Evolutionary conservation across 148 eudicot species (phyloP).

Genomic region (Oxyria digyna): DNA sequence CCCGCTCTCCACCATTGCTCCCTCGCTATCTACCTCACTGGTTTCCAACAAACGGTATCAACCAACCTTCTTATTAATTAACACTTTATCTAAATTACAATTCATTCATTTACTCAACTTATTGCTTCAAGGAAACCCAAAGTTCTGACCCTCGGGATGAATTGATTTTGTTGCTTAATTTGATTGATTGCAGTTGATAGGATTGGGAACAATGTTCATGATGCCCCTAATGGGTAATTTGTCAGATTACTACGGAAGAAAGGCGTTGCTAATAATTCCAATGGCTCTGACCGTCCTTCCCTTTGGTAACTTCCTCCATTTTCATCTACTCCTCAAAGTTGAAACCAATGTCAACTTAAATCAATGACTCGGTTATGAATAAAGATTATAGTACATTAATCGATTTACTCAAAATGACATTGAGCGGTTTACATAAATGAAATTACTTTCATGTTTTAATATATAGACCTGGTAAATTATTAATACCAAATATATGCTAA

Average conservation of each 20-base stretch:
- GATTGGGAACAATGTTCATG: constrained; percentile 37
- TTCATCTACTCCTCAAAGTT: too few relatives aligned
- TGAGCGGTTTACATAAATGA: too few relatives aligned
- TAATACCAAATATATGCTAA: background rate
- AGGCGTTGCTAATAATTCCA: constrained; percentile 31
- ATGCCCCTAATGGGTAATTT: constrained; percentile 48
- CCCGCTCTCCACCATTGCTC: constrained; percentile 33
- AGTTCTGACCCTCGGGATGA: too few relatives aligned
- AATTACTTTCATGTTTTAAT: too few relatives aligned
- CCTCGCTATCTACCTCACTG: constrained; percentile 33
- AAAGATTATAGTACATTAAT: too few relatives aligned
- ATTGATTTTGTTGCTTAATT: background rate
- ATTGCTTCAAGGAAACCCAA: too few relatives aligned
- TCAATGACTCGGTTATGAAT: too few relatives aligned
- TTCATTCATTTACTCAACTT: too few relatives aligned
- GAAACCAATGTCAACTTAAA: too few relatives aligned
- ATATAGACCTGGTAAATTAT: too few relatives aligned
- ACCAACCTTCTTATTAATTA: background rate
- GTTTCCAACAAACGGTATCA: constrained; percentile 29
- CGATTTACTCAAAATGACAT: too few relatives aligned
- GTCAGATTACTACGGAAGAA: constrained; percentile 42
- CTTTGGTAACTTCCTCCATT: constrained; percentile 28
- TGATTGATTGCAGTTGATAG: constrained; percentile 23
- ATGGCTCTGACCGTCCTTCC: constrained; percentile 37
- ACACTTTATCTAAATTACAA: background rate